A percentile compares a stretch with the other conserved stretches of the same genome.
Conservation (phyloP, 306 rosid species). For the Gynostemma pentaphyllum region DNA sequence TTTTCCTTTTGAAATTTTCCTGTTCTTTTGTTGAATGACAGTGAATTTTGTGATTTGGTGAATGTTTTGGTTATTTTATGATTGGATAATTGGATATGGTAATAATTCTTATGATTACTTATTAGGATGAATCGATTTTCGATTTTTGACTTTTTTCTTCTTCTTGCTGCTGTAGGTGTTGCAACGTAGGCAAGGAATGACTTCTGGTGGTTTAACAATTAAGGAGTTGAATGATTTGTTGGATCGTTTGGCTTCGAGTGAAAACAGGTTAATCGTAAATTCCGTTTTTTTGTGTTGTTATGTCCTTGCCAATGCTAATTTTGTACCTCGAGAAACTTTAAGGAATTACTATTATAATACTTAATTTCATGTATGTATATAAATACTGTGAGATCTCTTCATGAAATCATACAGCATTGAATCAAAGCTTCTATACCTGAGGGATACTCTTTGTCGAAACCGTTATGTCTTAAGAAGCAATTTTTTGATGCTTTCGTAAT, state of each 20-base stretch:
- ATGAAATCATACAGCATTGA: too few relatives aligned
- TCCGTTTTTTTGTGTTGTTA: neutral
- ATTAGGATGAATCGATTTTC: neutral
- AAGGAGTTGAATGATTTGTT: slow-evolving; percentile 70
- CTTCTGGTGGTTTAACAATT: slow-evolving; percentile 70
- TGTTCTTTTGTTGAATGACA: neutral
- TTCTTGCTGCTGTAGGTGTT: slow-evolving; percentile 43
- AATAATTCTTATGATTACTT: neutral
- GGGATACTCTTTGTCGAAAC: too few relatives aligned
- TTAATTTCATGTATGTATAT: too few relatives aligned
- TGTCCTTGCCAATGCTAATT: neutral
- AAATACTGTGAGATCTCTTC: too few relatives aligned
- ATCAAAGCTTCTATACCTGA: too few relatives aligned
- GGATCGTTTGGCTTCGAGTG: slow-evolving; percentile 63
- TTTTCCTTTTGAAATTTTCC: neutral
- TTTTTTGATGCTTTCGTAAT: too few relatives aligned
- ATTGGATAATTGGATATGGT: neutral
- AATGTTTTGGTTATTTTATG: neutral
- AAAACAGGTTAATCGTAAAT: slow-evolving; percentile 49
- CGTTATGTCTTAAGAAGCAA: too few relatives aligned
- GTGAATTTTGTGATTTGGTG: neutral
- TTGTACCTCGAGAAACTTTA: neutral
- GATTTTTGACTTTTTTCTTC: neutral
- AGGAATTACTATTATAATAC: too few relatives aligned
- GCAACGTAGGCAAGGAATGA: slow-evolving; percentile 64